These are phyloP conservation scores for Pilatotrama ljubarskyi DNA, from an alignment of 768 basidiomycete genomes.

Conservation along the genomic window DNA sequence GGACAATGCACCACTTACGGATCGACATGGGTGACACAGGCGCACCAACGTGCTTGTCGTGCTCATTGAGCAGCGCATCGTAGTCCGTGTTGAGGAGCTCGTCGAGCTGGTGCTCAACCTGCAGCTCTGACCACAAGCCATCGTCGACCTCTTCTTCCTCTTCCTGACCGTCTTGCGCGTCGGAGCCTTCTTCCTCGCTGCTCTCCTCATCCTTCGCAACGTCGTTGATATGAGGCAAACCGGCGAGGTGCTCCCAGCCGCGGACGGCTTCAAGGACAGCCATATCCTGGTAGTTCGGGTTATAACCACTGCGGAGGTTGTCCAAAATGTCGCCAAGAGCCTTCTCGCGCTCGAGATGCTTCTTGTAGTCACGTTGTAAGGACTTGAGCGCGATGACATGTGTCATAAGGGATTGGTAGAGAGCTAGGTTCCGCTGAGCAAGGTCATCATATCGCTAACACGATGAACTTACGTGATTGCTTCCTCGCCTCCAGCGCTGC, in stretches of 20 bases:
- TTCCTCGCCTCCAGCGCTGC: conserved; percentile 84
- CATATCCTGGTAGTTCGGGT: conserved; percentile 99
- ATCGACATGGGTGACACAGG: conserved; percentile 41
- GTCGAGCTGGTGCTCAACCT: conserved; percentile 60
- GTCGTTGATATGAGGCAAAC: conserved; percentile 71
- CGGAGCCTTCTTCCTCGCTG: conserved; percentile 32
- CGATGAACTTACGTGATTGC: conserved; percentile 67
- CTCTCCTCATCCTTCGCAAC: conserved; percentile 47
- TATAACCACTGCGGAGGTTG: conserved; percentile 81
- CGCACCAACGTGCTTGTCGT: conserved; percentile 65
- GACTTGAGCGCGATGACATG: conserved; percentile 79
- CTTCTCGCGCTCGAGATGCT: conserved; percentile 72
- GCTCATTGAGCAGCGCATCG: conserved; percentile 71
- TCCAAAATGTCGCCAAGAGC: conserved; percentile 82
- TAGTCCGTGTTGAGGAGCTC: conserved; percentile 64
- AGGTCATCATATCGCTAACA: not conserved
- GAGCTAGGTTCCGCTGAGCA: conserved; percentile 48
- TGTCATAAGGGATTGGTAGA: conserved; percentile 71
- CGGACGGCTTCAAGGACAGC: conserved; percentile 95
- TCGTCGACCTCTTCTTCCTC: conserved; percentile 58
- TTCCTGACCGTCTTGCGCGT: conserved; percentile 20
- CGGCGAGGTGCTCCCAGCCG: conserved; percentile 82
- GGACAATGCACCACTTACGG: conserved; percentile 45
- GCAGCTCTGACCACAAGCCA: conserved; percentile 57
- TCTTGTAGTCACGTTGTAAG: conserved; percentile 69